phyloP scores from a whole-genome alignment of 352 stramenopile species.

The Phytophthora vignae region DNA sequence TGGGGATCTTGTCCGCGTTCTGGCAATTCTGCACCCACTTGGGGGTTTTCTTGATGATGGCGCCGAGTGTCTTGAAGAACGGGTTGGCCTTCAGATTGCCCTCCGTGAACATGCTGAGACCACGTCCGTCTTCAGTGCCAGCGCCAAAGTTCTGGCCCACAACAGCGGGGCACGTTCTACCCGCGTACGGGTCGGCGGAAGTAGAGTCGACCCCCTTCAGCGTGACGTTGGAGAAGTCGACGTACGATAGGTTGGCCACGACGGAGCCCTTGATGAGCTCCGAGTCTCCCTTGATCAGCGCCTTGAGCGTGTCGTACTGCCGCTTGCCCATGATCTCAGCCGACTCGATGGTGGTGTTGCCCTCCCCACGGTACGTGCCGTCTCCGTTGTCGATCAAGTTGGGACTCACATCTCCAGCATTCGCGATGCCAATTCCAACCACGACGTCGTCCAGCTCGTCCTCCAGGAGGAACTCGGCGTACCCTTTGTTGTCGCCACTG shows the following conservation, averaged over 20 bases:
- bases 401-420: slow-evolving; percentile 57
- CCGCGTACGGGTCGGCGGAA: slow-evolving; percentile 26
- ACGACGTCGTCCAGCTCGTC: slow-evolving; percentile 40
- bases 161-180: slow-evolving; percentile 49
- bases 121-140: slow-evolving; percentile 55
- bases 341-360: slow-evolving; percentile 42
- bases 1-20: slow-evolving; percentile 43
- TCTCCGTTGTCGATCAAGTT: slow-evolving; percentile 58
- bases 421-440: slow-evolving; percentile 53
- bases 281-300: slow-evolving; percentile 31
- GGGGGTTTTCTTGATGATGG: slow-evolving; percentile 24
- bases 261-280: slow-evolving; percentile 39
- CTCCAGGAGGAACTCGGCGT: slow-evolving; percentile 57
- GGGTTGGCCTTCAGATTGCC: slow-evolving; percentile 40
- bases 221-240: slow-evolving; percentile 53
- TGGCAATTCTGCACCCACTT: slow-evolving; percentile 59
- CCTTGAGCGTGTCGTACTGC: slow-evolving; percentile 42
- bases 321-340: slow-evolving; percentile 58
- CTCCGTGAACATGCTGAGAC: slow-evolving; percentile 37
- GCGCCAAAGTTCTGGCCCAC: slow-evolving; percentile 58
- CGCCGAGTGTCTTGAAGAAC: slow-evolving; percentile 29
- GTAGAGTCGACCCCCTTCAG: slow-evolving; percentile 30
- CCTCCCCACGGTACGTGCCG: slow-evolving; percentile 52
- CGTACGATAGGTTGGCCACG: slow-evolving; percentile 45
- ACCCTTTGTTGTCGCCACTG: slow-evolving; percentile 82